Evolutionary conservation across 2,329 filamentous ascomycete species (phyloP), one percentile per base, ranked within the genome.

Genomic region (Colletotrichum noveboracense): DNA sequence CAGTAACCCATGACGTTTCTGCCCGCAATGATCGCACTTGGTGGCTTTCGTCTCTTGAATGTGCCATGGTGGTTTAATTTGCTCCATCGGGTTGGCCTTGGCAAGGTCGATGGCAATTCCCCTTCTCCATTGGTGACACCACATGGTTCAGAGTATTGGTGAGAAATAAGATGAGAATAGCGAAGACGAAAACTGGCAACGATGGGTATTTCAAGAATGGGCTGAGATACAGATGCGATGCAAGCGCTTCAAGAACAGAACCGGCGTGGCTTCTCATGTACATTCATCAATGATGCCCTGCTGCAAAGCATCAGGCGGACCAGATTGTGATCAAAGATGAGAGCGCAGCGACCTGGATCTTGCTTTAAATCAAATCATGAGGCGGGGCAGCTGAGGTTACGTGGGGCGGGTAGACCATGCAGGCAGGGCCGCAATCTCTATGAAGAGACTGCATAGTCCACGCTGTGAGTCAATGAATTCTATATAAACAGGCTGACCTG

Each of bases 361-460:
- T 48, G 0, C 43, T 21, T 21, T 21, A 21, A 3, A 48, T 21
- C 43, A 48, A 48, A 1, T 48, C 43, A 48, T 12, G 43, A 48
- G 43, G 0, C 0, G 2, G n/a, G 0, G 10, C 3, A 21, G 43
- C 18, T 48, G n/a, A 48, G 18, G 43, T 3, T 48, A n/a, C 38
- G 5, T 48, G 38, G 5, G 36, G 7, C 36, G 7, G 18, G 36
- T 5, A 9, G 16, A 43, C 16, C 4, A 43, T 8, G 36, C 8
- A 18, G 36, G 1, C 36, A 8, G 36, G 16, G 36, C 16, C 7
- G 36, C 36, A 18, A 43, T 7, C 36, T 36, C 8, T 8, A 9
- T 18, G 36, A 16, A 43, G 34, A 36, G 14, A 36, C 14, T 36
- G 13, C 34, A 36, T 36, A 36, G 13, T 6, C 14, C 13, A 36